Evolutionary conservation across 225 moss, liverwort and hornwort genomes (phyloP), one percentile per base, ranked within the genome.

Genomic region (Bryum argenteum): DNA sequence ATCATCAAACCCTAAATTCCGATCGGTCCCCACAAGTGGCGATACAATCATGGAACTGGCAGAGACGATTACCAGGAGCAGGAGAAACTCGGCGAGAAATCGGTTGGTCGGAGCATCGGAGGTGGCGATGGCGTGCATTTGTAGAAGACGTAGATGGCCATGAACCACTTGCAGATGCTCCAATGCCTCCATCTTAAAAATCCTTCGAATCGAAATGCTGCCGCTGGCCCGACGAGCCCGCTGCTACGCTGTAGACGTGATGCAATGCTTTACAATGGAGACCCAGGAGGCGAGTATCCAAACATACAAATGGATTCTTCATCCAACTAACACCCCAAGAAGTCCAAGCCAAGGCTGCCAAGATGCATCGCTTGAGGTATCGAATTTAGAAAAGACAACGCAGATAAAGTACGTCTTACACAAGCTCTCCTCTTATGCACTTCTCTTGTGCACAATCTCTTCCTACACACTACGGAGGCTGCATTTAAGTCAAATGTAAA

Each of bases 141-240:
- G 90, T 66, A 92, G 87, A 63, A 88, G 84, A 2, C 74, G 77
- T 33, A 90, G 71, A 15, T 85, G 77, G 51, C 64, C 66, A 33
- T 95, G 86, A 24, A 95, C 80, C 5, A 71, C 80, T 70, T 91
- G 83, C 82, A 95, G 67, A 45, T 75, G 89, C 85, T 81, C 75
- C 65, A 88, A 52, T 6, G 77, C 80, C 69, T 92, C 89, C 91
- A 92, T 89, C 26, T 48, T 54, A 19, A 10, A 64, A 4, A 8
- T 17, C 15, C 48, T 11, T 48, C 48, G 47, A 3, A 3, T 47
- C 47, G 6, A 44, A 8, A 17, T 48, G 16, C 5, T 8, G 6
- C 8, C 48, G 6, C 3, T 17, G 17, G 15, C 48, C 7, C 16
- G 48, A 48, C n/a, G n/a, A n/a, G n/a, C n/a, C n/a, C n/a, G n/a